Conservation (phyloP, 75 land plant species). For the Pinus taeda region DNA sequence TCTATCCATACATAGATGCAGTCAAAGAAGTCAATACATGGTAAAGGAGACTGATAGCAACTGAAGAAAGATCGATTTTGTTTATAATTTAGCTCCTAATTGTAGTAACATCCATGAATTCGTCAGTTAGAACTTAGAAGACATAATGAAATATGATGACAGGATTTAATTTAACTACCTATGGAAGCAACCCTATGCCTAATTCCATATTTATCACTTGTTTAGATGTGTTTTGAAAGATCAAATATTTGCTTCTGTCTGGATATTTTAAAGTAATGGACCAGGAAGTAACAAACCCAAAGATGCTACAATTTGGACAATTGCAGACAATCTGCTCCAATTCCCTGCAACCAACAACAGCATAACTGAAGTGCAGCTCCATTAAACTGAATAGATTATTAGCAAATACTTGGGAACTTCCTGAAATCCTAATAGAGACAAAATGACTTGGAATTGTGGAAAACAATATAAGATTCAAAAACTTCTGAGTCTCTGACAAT, state of each 20-base stretch:
- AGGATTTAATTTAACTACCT: background rate
- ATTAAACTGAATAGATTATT: slow-evolving; percentile 48
- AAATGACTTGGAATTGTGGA: slow-evolving; percentile 40
- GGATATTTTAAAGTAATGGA: background rate
- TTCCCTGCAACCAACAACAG: slow-evolving; percentile 43
- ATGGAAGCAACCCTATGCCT: background rate
- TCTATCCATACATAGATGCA: too few species aligned
- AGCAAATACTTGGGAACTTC: slow-evolving; percentile 50
- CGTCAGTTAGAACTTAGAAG: background rate
- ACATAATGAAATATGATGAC: background rate
- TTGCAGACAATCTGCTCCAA: slow-evolving; percentile 43
- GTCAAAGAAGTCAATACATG: too few species aligned
- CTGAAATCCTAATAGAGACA: slow-evolving; percentile 66
- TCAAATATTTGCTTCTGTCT: background rate
- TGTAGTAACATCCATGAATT: background rate
- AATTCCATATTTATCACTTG: background rate
- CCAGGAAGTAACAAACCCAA: slow-evolving; percentile 48
- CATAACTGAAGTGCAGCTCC: slow-evolving; percentile 71
- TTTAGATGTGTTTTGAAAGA: background rate
- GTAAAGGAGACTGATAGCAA: background rate
- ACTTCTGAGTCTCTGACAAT: too few species aligned
- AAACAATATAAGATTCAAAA: slow-evolving; percentile 10
- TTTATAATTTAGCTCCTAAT: background rate
- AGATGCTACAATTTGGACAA: slow-evolving; percentile 60
- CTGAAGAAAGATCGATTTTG: background rate